phyloP scores from a whole-genome alignment of 2,329 filamentous ascomycete species.

The Pestalotiopsis fici region DNA sequence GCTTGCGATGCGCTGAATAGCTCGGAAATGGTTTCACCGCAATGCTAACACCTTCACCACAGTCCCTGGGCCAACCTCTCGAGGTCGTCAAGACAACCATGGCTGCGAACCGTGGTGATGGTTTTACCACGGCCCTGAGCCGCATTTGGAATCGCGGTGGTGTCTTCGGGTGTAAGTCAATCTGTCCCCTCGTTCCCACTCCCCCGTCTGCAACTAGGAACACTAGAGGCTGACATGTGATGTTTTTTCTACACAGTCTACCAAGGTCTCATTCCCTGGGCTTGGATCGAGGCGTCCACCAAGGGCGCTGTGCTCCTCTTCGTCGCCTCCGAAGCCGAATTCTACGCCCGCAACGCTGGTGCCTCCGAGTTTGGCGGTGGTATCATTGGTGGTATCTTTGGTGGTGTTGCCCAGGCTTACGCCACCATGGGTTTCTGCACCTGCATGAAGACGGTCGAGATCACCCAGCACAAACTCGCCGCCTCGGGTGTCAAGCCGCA shows the following conservation, averaged over 20 bases:
- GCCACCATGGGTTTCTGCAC: constrained; percentile 99
- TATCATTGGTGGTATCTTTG: constrained; percentile 87
- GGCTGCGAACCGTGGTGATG: constrained; percentile 92
- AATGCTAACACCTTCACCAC: neutral
- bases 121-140: constrained; percentile 77
- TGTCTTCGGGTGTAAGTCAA: constrained; percentile 87
- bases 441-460: constrained; percentile 99
- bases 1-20: too few relatives aligned
- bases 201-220: neutral
- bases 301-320: constrained; percentile 99
- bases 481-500: constrained; percentile 79
- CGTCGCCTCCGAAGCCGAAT: constrained; percentile 97
- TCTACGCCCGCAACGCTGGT: constrained; percentile 81
- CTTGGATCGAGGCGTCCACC: constrained; percentile 99
- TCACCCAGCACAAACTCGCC: constrained; percentile 96
- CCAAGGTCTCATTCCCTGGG: constrained; percentile 99
- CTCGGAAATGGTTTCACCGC: neutral
- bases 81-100: constrained; percentile 99
- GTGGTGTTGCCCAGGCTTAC: constrained; percentile 96
- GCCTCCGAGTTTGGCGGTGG: constrained; percentile 85
- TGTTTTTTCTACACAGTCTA: constrained; percentile 69
- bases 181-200: constrained; percentile 14
- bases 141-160: constrained; percentile 95
- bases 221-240: constrained; percentile 2
- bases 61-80: constrained; percentile 69